Percentiles rank a stretch among this genome's conserved stretches.
Evolutionary conservation across 2,329 filamentous ascomycete genomes (phyloP).

Genomic region (Neofusicoccum ribis): DNA sequence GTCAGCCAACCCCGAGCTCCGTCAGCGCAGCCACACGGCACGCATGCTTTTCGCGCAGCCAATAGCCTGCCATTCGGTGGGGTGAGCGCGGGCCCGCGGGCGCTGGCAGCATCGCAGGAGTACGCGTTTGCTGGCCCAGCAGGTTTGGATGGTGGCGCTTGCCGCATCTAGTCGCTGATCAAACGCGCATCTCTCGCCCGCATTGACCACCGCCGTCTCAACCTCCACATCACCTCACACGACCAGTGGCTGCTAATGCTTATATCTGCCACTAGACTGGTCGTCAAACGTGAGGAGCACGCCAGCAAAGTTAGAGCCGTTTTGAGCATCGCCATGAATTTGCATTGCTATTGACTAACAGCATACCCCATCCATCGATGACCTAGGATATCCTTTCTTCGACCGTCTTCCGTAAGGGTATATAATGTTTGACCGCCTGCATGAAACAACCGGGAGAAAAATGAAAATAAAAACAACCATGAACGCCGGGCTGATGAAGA

Average conservation of each 20-base stretch:
- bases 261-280: too few relatives aligned
- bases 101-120: background rate
- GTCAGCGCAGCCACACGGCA: background rate
- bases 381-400: too few relatives aligned
- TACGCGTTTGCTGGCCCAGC: background rate
- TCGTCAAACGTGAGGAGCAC: background rate
- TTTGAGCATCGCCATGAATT: background rate
- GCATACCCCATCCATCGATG: background rate
- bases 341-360: too few relatives aligned
- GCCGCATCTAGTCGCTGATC: conserved; percentile 9
- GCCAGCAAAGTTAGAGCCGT: background rate
- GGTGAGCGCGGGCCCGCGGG: background rate
- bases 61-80: background rate
- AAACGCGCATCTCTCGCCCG: conserved; percentile 6
- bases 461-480: background rate
- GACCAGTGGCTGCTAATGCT: background rate
- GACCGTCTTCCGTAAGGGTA: background rate
- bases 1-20: background rate
- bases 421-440: background rate
- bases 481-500: background rate
- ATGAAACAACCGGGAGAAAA: background rate
- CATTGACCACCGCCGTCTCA: conserved; percentile 9
- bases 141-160: background rate
- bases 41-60: background rate
- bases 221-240: conserved; percentile 5